phyloP scores from a whole-genome alignment of 2,329 filamentous ascomycete species.

The Beauveria rudraprayagi region DNA sequence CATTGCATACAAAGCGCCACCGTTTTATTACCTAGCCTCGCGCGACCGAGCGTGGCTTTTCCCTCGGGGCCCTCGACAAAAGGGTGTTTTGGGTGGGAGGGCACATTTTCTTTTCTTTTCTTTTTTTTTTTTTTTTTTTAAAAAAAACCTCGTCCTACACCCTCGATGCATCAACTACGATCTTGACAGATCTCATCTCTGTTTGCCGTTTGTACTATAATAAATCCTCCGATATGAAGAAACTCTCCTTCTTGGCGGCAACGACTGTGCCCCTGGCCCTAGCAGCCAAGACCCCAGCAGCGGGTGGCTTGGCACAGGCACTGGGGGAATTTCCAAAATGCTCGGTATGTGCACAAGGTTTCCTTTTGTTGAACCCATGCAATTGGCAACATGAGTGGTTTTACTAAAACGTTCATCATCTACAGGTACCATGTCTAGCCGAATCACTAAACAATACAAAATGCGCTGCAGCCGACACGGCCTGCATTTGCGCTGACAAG shows the following conservation, averaged over 20 bases:
- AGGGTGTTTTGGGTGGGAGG: too few species aligned
- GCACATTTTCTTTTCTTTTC: neutral
- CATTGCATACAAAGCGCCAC: neutral
- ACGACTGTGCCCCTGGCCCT: neutral
- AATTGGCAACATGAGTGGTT: neutral
- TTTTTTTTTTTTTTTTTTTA: neutral
- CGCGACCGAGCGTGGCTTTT: neutral
- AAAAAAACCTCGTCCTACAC: neutral
- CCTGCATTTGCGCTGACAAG: conserved; percentile 7
- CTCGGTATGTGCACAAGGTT: neutral
- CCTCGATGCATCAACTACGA: neutral
- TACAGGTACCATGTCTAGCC: neutral
- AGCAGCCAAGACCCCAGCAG: neutral
- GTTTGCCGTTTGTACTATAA: neutral
- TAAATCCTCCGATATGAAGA: neutral
- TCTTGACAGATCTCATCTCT: neutral
- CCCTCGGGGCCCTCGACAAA: neutral
- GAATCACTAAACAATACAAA: neutral
- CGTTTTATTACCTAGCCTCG: neutral
- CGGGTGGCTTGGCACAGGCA: neutral
- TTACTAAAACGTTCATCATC: neutral
- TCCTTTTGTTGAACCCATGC: too few species aligned
- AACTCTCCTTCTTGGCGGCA: neutral
- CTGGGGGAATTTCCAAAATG: neutral
- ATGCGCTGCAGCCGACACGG: neutral